Base-by-base conservation (phyloP, 2,329 filamentous ascomycete genomes). In the Pyricularia pennisetigena region DNA sequence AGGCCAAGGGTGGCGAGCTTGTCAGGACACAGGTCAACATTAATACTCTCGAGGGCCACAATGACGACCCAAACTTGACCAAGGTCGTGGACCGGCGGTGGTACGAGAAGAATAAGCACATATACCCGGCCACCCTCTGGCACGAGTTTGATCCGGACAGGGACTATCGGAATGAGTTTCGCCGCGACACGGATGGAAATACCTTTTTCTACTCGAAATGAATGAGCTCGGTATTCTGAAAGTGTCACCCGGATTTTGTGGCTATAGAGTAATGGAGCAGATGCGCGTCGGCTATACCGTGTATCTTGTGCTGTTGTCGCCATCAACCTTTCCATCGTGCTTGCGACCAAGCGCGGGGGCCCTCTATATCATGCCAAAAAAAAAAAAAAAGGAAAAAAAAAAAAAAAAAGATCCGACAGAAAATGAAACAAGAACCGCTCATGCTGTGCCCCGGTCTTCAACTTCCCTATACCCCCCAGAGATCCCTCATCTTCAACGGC, bases 31-130 rank as follows among this genome's bases (percentile, higher is more conserved):
- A 76, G 57, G 77, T 78, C 23, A 82, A 84, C 65, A 81, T 88
- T 64, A 80, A 79, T 57, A 82, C 83, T 67, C 84, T 89, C 14
- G 94, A 97, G 79, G 94, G 94, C 16, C 88, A 84, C 29, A 78
- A 83, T 59, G 91, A 95, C 70, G 94, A 98, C 73, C 88, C 94
- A 0, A 85, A 85, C 3, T 79, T 91, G 70, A 98, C 94, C 3
- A 98, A 97, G 76, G 94, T 99, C 3, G 94, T 99, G 4, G 94
- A 99, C 80, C 86, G 95, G 70, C 84, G 95, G 70, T 99, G 95
- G 95, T 99, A 97, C 77, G 93, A 97, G 81, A 87, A 89, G 75
- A 97, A 98, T 77, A 99, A 98, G 79, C 95, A 99, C 78, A 98
- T 99, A 69, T 99, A 94, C 77, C 95, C 95, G 0, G 94, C 94